phyloP scores from a whole-genome alignment of 192 early-diverging fungal genomes.

The Phycomyces nitens region DNA sequence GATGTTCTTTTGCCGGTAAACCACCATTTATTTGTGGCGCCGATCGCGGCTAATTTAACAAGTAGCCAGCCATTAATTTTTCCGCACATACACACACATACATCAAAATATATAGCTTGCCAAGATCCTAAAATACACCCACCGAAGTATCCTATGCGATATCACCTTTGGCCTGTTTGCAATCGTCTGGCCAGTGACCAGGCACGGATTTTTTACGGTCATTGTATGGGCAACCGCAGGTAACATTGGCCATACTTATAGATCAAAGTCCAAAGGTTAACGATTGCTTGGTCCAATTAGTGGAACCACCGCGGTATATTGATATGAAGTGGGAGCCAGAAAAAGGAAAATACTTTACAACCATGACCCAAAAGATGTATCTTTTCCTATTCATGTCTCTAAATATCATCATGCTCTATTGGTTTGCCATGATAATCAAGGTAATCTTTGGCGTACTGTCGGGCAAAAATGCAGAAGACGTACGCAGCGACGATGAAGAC shows the following conservation, averaged over 20 bases:
- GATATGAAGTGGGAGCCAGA: constrained; percentile 55
- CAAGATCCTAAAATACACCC: constrained; percentile 74
- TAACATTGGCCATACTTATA: too few species aligned
- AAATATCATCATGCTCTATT: constrained; percentile 67
- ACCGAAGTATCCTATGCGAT: constrained; percentile 55
- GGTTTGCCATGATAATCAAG: constrained; percentile 66
- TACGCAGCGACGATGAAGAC: constrained; percentile 49
- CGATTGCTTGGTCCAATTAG: too few species aligned
- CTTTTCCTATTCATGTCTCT: constrained; percentile 56
- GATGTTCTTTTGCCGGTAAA: constrained; percentile 72
- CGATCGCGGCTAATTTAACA: background rate
- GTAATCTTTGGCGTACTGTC: constrained; percentile 57
- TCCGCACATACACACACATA: background rate
- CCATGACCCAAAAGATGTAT: constrained; percentile 46
- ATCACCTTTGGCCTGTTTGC: constrained; percentile 71
- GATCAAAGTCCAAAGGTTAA: too few species aligned
- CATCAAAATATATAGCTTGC: too few species aligned
- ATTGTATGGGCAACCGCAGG: constrained; percentile 59
- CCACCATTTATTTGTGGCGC: constrained; percentile 12
- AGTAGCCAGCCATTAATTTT: background rate
- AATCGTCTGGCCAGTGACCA: constrained; percentile 69
- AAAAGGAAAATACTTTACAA: constrained; percentile 45
- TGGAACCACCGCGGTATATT: constrained; percentile 39
- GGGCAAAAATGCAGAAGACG: constrained; percentile 64
- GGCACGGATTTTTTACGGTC: constrained; percentile 64